A percentile compares a stretch with the other conserved stretches of the same genome.
Conservation (phyloP, 805 yeast species). For the Groenewaldozyma salmanticensis region DNA sequence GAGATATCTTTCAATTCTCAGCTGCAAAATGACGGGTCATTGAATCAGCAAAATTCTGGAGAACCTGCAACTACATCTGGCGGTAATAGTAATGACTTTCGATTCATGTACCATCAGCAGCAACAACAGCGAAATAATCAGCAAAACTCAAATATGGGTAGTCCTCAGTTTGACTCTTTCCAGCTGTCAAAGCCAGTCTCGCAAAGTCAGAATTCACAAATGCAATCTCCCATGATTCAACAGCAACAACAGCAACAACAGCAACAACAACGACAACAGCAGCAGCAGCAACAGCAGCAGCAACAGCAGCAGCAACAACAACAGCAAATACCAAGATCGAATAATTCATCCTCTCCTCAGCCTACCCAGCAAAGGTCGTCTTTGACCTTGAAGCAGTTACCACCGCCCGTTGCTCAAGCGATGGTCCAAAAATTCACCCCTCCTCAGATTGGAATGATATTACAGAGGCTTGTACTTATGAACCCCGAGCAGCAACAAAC, state of each 20-base stretch:
- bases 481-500: conserved; percentile 17
- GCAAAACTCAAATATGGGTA: background rate
- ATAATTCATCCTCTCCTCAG: conserved; percentile 14
- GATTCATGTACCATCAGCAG: conserved; percentile 14
- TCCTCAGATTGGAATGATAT: conserved; percentile 12
- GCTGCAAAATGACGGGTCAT: background rate
- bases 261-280: conserved; percentile 2
- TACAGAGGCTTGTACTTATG: conserved; percentile 14
- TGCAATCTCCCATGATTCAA: background rate
- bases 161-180: background rate
- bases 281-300: conserved; percentile 8
- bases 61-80: conserved; percentile 1
- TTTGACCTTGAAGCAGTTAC: conserved; percentile 9
- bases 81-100: conserved; percentile 8
- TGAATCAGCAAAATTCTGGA: background rate
- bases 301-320: conserved; percentile 3
- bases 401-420: conserved; percentile 6
- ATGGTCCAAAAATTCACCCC: conserved; percentile 8
- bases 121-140: conserved; percentile 31
- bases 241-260: background rate
- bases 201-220: background rate
- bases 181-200: conserved; percentile 40
- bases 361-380: conserved; percentile 16
- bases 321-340: background rate
- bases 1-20: too few species aligned